phyloP scores from a whole-genome alignment of 1,284 basidiomycete species.

The Cerioporus squamosus region DNA sequence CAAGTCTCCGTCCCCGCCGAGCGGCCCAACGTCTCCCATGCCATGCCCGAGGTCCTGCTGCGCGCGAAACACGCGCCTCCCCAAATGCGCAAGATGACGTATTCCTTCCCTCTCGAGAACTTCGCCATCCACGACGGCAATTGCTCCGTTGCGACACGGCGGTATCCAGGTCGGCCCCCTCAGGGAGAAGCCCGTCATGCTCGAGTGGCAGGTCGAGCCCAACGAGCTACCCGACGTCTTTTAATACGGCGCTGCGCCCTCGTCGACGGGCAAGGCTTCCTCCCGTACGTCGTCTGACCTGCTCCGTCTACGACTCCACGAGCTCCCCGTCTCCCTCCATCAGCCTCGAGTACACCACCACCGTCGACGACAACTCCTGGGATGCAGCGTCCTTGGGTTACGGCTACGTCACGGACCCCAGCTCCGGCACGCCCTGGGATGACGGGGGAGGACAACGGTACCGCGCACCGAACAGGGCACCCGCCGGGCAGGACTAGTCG shows the following conservation, averaged over 20 bases:
- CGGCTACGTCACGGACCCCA: conserved; percentile 12
- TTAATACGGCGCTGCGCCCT: conserved; percentile 1
- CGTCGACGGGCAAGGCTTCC: neutral
- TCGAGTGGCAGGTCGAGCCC: conserved; percentile 34
- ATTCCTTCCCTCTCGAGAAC: conserved; percentile 74
- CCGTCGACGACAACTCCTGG: conserved; percentile 17
- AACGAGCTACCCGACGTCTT: conserved; percentile 19
- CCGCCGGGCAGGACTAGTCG: no score
- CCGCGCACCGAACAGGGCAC: no score
- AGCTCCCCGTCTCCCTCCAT: conserved; percentile 12
- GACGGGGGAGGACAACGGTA: no score
- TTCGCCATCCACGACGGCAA: conserved; percentile 68
- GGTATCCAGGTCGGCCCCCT: conserved; percentile 36
- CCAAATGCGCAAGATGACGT: conserved; percentile 75
- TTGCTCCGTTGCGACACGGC: conserved; percentile 24
- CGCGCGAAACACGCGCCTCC: conserved; percentile 71
- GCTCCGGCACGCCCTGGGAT: conserved; percentile 5
- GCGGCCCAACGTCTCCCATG: conserved; percentile 23
- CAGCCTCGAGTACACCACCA: conserved; percentile 16
- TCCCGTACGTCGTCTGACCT: neutral
- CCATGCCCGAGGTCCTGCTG: conserved; percentile 71
- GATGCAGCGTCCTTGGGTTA: conserved; percentile 15
- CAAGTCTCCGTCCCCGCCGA: conserved; percentile 31
- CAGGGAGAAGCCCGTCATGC: conserved; percentile 23
- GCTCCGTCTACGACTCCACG: neutral